Evolutionary conservation across 2,329 filamentous ascomycete genomes (phyloP), one percentile per base, ranked within the genome.

Genomic region (Plenodomus lindquistii): DNA sequence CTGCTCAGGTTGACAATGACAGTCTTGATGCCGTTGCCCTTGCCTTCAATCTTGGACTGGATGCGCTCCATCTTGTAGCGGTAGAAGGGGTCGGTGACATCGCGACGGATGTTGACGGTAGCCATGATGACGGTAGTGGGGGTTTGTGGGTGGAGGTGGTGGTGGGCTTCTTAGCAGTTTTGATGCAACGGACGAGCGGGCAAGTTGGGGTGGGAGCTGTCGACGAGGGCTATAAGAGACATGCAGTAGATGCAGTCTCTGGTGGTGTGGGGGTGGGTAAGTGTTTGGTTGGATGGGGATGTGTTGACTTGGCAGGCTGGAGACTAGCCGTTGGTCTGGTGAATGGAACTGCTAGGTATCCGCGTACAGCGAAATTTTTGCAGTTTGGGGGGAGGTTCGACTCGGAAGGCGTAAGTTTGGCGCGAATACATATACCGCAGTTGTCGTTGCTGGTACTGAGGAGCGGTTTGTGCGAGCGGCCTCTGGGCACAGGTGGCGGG

Each of bases 61-160:
- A 99, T 81, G 67, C 86, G 88, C 81, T 97, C 94, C 94, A 99
- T 99, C 86, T 99, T 99, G 87, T 99, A 99, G 77, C 94, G 94
- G 81, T 99, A 99, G 86, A 97, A 99, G 79, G 88, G 88, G 80
- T 99, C 94, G 82, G 87, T 88, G 81, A 96, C 88, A 88, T 97
- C 93, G 72, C 67, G 91, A 78, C 92, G 92, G 79, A 97, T 92
- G 80, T 99, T 99, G 85, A 99, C 83, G 80, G 90, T 92, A 84
- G 90, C 87, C 94, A 97, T 97, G 78, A 68, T 91, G 85, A 79
- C 79, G 78, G 77, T 79, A 53, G 62, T 67, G 63, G 10, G 27
- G 27, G 27, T 7, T 31, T 15, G 41, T 48, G 48, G 52, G 46
- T 50, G 38, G 42, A 43, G 49, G 66, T 69, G 60, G 63, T 60